Conservation (phyloP, 2,329 filamentous ascomycete genomes). For the Scedosporium dehoogii region DNA sequence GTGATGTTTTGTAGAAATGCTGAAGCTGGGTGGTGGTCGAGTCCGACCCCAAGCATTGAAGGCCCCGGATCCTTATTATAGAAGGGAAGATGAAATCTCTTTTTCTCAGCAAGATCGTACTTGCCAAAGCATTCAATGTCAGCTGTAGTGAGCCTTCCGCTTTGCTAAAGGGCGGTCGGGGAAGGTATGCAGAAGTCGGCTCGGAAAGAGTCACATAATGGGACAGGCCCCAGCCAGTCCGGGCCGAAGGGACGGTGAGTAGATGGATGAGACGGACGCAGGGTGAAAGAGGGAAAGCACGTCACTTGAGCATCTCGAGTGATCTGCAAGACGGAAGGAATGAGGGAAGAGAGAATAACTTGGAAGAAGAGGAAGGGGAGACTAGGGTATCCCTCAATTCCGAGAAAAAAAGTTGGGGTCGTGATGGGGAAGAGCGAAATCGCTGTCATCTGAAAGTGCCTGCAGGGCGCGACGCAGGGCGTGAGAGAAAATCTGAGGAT, state of each 20-base stretch:
- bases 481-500: background rate
- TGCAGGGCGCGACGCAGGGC: background rate
- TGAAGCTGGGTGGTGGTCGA: background rate
- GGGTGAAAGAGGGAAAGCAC: background rate
- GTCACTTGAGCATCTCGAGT: background rate
- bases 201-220: constrained; percentile 4
- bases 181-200: background rate
- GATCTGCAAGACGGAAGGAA: background rate
- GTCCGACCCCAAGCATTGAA: too few relatives aligned
- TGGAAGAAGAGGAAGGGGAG: background rate
- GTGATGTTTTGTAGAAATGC: background rate
- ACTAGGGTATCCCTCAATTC: background rate
- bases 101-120: background rate
- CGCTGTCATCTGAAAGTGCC: background rate
- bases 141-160: background rate
- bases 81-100: background rate
- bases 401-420: background rate
- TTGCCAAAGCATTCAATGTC: background rate
- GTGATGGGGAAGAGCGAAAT: background rate
- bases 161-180: constrained; percentile 1
- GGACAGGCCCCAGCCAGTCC: background rate
- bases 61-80: background rate
- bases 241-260: background rate
- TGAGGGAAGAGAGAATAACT: background rate
- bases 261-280: background rate